Evolutionary conservation across 352 stramenopile genomes (phyloP).

Genomic region (Phytopythium cucurbitacearum): DNA sequence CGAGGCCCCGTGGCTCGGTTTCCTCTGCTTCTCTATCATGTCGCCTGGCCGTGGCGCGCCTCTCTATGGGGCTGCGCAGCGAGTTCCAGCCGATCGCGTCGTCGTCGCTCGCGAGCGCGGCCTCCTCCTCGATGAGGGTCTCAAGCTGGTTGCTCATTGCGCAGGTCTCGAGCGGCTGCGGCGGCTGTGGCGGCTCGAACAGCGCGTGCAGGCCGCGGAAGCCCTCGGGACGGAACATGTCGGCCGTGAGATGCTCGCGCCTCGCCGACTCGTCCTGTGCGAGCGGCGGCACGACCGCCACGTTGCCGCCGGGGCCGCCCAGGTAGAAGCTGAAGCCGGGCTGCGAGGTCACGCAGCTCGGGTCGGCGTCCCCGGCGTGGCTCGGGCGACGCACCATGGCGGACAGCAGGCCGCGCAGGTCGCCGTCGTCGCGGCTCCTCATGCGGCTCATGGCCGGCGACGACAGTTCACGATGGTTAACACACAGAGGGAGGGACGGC

Average conservation of each 20-base stretch:
- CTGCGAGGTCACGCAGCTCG: slow-evolving; percentile 1
- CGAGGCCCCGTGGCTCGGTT: too few relatives aligned
- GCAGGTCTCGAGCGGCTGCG: slow-evolving; percentile 5
- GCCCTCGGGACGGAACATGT: slow-evolving; percentile 6
- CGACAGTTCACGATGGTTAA: too few relatives aligned
- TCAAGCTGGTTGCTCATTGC: slow-evolving; percentile 30
- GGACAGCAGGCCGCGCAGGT: slow-evolving; percentile 39
- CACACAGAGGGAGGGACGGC: too few relatives aligned
- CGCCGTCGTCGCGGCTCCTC: background rate
- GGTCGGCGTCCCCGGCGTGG: slow-evolving; percentile 17
- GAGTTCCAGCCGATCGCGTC: slow-evolving; percentile 1
- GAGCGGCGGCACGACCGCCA: slow-evolving; percentile 21
- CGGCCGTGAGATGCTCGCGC: slow-evolving; percentile 12
- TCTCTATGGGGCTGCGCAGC: background rate
- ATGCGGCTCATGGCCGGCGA: too few relatives aligned
- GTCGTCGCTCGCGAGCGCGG: slow-evolving; percentile 1
- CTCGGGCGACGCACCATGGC: slow-evolving; percentile 43
- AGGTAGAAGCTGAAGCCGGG: slow-evolving; percentile 35
- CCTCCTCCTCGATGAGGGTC: slow-evolving; percentile 29
- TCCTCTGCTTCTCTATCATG: too few relatives aligned
- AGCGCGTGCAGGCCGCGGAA: slow-evolving; percentile 26
- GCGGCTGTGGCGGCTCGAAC: slow-evolving; percentile 17
- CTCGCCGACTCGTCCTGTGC: slow-evolving; percentile 19
- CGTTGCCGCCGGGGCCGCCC: slow-evolving; percentile 14
- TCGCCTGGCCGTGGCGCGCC: too few relatives aligned